Conservation (phyloP, 2,329 filamentous ascomycete species). For the Diplodia mutila region DNA sequence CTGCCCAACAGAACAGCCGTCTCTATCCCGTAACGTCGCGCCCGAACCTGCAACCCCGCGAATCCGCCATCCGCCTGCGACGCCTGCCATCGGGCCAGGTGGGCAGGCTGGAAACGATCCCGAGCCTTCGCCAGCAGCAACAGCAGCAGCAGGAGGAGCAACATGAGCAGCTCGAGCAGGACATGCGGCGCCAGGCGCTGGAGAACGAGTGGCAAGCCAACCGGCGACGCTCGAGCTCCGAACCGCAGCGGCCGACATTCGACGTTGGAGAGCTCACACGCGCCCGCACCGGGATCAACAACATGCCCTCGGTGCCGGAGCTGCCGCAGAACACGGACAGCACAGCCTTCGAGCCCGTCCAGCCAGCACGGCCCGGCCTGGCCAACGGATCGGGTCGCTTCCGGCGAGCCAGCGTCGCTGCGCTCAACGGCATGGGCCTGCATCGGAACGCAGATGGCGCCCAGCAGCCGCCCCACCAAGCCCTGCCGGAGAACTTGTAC, state of each 20-base stretch:
- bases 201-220: conserved; percentile 22
- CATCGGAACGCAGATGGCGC: conserved; percentile 1
- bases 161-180: conserved; percentile 11
- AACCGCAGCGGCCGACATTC: conserved; percentile 23
- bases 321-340: not conserved
- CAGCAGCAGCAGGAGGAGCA: conserved; percentile 9
- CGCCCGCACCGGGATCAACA: conserved; percentile 7
- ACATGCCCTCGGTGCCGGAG: conserved; percentile 26
- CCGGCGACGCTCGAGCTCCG: conserved; percentile 25
- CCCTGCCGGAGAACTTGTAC: conserved; percentile 50
- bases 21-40: conserved; percentile 17
- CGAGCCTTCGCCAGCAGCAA: conserved; percentile 7
- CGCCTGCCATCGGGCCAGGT: not conserved
- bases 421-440: conserved; percentile 1
- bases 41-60: conserved; percentile 5
- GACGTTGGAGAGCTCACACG: conserved; percentile 11
- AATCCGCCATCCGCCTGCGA: conserved; percentile 20
- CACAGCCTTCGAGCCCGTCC: conserved; percentile 10
- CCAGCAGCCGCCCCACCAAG: not conserved
- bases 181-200: not conserved
- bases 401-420: conserved; percentile 16
- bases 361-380: not conserved
- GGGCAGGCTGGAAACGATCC: conserved; percentile 6
- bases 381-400: conserved; percentile 16
- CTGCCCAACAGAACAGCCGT: not conserved